A percentile compares a stretch with the other conserved stretches of the same genome.
Evolutionary conservation across 257 asterid species (phyloP).

Genomic region (Solanum boliviense): DNA sequence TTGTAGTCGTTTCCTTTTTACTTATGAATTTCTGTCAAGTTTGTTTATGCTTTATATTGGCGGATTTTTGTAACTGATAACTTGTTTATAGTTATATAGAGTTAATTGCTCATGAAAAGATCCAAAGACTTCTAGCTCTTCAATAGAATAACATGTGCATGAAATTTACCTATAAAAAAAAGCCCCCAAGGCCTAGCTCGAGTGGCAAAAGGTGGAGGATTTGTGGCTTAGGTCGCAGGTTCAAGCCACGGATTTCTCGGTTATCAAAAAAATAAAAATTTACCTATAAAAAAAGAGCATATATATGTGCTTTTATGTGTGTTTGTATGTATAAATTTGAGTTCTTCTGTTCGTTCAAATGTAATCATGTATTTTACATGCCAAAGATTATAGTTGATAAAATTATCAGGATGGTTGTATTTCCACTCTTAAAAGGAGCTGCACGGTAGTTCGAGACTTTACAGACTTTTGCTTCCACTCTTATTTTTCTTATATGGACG

Average conservation of each 20-base stretch:
- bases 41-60: background rate
- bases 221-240: too few species aligned
- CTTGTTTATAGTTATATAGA: background rate
- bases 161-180: background rate
- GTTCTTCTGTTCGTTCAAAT: background rate
- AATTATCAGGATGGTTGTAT: slow-evolving; percentile 64
- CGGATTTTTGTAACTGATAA: background rate
- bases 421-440: slow-evolving; percentile 56
- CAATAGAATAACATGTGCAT: background rate
- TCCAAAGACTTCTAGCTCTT: background rate
- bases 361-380: background rate
- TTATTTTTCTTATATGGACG: slow-evolving; percentile 89
- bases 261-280: too few species aligned
- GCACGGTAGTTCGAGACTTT: slow-evolving; percentile 63
- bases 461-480: slow-evolving; percentile 92
- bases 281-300: background rate
- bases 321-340: background rate
- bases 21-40: background rate
- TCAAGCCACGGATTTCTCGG: too few species aligned
- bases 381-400: slow-evolving; percentile 3
- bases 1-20: background rate
- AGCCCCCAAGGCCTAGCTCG: too few species aligned
- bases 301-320: background rate
- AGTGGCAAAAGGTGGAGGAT: too few species aligned
- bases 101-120: background rate